Conservation (phyloP, 208 protist genomes). For the Acanthamoeba lenticulata region DNA sequence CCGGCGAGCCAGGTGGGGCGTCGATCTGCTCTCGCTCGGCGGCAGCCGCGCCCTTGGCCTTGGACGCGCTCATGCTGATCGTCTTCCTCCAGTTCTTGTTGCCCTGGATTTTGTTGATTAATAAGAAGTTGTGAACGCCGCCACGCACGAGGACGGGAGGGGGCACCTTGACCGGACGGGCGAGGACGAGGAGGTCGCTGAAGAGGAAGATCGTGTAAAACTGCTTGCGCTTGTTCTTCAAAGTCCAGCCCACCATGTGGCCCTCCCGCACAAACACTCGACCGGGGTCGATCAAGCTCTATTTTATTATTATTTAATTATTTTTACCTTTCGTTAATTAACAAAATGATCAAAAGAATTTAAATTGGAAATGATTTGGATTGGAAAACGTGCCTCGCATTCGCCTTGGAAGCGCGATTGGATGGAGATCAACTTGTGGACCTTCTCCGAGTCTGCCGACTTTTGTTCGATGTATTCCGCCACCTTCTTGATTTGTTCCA, state of each 20-base stretch:
- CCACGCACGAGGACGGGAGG: background rate
- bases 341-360: background rate
- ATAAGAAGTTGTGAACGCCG: background rate
- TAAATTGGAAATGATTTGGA: background rate
- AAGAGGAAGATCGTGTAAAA: background rate
- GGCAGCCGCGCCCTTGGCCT: background rate
- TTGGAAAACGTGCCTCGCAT: background rate
- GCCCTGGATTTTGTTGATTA: background rate
- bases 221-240: conserved; percentile 27
- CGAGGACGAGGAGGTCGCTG: background rate
- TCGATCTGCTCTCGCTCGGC: background rate
- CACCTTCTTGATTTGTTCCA: conserved; percentile 48
- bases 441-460: conserved; percentile 21
- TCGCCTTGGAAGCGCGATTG: conserved; percentile 1
- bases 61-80: background rate
- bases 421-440: conserved; percentile 40
- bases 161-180: background rate
- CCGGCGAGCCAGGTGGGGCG: background rate
- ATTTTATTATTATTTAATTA: too few relatives aligned
- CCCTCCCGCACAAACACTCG: background rate
- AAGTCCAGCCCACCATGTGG: background rate
- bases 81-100: conserved; percentile 27
- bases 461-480: conserved; percentile 65
- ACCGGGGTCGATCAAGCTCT: conserved; percentile 16
- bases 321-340: too few relatives aligned